Evolutionary conservation across 75 land plant genomes (phyloP).

Genomic region (Picea glauca): DNA sequence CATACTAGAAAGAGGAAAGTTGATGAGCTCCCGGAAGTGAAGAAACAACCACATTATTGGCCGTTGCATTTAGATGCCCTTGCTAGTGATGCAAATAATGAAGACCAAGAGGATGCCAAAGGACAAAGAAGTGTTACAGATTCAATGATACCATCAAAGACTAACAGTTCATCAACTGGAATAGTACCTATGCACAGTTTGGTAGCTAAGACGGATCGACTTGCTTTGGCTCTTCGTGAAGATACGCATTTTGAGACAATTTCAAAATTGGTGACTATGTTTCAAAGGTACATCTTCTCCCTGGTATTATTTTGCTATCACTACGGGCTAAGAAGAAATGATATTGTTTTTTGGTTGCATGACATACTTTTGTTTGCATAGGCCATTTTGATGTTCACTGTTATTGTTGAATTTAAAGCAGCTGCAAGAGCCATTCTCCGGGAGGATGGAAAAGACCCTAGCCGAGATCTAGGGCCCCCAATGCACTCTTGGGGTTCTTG

Average conservation of each 20-base stretch:
- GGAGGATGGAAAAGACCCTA: too few species aligned
- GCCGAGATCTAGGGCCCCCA: too few species aligned
- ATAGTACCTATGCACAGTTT: constrained; percentile 19
- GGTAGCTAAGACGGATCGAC: constrained; percentile 22
- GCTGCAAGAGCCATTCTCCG: too few species aligned
- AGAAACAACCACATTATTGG: constrained; percentile 29
- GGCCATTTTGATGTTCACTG: background rate
- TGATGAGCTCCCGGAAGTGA: constrained; percentile 39
- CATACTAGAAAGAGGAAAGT: constrained; percentile 60
- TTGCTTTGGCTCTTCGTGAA: constrained; percentile 5
- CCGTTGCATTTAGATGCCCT: constrained; percentile 33
- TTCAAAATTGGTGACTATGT: constrained; percentile 51
- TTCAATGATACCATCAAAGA: constrained; percentile 54
- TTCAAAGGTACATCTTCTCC: constrained; percentile 42
- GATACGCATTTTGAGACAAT: constrained; percentile 37
- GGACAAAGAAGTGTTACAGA: constrained; percentile 53
- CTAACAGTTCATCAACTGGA: constrained; percentile 71
- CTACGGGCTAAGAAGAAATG: background rate
- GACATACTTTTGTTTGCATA: background rate
- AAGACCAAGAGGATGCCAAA: constrained; percentile 62
- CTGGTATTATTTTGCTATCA: background rate
- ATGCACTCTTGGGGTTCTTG: too few species aligned
- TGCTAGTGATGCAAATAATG: constrained; percentile 26
- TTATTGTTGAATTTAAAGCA: background rate
- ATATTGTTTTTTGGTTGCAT: background rate